Evolutionary conservation across 2,329 filamentous ascomycete genomes (phyloP).

Genomic region (Pyrenophora graminea): DNA sequence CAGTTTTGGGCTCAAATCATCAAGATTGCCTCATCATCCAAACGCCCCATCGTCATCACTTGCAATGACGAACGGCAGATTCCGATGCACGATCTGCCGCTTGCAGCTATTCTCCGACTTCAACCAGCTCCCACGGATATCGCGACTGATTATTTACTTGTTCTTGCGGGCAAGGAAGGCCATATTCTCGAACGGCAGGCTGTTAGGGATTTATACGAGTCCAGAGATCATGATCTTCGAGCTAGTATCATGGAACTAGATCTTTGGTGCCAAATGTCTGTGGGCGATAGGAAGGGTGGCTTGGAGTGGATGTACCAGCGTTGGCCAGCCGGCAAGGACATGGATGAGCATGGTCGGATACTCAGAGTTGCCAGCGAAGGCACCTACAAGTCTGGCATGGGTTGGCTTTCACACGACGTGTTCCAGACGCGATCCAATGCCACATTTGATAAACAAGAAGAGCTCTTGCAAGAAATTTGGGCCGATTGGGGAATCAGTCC

Average conservation of each 20-base stretch:
- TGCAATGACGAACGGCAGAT: constrained; percentile 91
- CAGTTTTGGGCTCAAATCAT: constrained; percentile 89
- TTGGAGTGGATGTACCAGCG: constrained; percentile 86
- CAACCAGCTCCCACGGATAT: constrained; percentile 66
- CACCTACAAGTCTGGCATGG: constrained; percentile 80
- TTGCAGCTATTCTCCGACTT: constrained; percentile 85
- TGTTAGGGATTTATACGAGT: constrained; percentile 70
- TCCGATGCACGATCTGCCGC: constrained; percentile 71
- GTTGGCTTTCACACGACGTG: constrained; percentile 69
- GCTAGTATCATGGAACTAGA: constrained; percentile 82
- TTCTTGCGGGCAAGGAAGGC: constrained; percentile 86
- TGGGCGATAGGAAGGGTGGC: constrained; percentile 86
- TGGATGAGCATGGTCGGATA: constrained; percentile 68
- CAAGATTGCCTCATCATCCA: constrained; percentile 78
- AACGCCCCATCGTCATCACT: constrained; percentile 90
- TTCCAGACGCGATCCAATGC: constrained; percentile 46
- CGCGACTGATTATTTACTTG: constrained; percentile 77
- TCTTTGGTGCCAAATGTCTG: constrained; percentile 95
- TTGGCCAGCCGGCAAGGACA: constrained; percentile 72
- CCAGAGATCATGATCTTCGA: constrained; percentile 73
- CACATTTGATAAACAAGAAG: constrained; percentile 59
- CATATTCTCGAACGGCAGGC: constrained; percentile 73
- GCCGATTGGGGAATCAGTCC: constrained; percentile 69
- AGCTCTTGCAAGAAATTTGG: constrained; percentile 68
- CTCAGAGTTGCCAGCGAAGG: constrained; percentile 79